Conservation (phyloP, 116 monocot genomes). For the Posidonia oceanica region DNA sequence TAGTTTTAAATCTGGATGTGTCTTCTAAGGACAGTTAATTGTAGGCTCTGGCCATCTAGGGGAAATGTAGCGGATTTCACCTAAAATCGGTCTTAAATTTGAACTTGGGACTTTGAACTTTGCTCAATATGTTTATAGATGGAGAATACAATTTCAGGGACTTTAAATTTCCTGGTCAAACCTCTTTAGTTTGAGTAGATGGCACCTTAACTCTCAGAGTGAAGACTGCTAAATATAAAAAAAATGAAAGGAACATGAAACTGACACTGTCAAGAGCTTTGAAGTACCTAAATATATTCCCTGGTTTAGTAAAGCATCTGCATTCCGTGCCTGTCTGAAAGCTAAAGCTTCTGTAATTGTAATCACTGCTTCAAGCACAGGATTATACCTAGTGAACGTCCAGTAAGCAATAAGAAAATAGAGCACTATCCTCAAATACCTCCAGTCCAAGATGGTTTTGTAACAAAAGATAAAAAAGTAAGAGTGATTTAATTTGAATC, state of each 20-base stretch:
- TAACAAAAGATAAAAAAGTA: not conserved
- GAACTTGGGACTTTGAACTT: too few relatives aligned
- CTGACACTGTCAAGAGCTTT: not conserved
- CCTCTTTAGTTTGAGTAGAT: too few relatives aligned
- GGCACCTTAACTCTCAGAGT: not conserved
- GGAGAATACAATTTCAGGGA: too few relatives aligned
- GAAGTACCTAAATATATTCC: constrained; percentile 71
- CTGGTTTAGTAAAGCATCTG: constrained; percentile 63
- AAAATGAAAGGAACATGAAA: not conserved
- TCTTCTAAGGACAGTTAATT: too few relatives aligned
- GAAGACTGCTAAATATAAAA: not conserved
- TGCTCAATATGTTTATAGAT: too few relatives aligned
- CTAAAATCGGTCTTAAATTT: too few relatives aligned
- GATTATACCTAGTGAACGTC: constrained; percentile 47
- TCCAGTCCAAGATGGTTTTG: not conserved
- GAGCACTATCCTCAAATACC: not conserved
- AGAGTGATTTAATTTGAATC: not conserved
- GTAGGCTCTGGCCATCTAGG: too few relatives aligned
- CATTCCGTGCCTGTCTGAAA: constrained; percentile 54
- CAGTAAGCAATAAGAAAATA: not conserved
- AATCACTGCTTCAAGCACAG: constrained; percentile 63
- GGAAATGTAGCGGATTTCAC: too few relatives aligned
- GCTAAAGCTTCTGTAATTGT: constrained; percentile 79
- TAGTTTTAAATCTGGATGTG: too few relatives aligned
- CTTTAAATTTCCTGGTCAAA: too few relatives aligned